Base-by-base conservation (phyloP, 176 grass and related monocot genomes). In the Oryza australiensis region DNA sequence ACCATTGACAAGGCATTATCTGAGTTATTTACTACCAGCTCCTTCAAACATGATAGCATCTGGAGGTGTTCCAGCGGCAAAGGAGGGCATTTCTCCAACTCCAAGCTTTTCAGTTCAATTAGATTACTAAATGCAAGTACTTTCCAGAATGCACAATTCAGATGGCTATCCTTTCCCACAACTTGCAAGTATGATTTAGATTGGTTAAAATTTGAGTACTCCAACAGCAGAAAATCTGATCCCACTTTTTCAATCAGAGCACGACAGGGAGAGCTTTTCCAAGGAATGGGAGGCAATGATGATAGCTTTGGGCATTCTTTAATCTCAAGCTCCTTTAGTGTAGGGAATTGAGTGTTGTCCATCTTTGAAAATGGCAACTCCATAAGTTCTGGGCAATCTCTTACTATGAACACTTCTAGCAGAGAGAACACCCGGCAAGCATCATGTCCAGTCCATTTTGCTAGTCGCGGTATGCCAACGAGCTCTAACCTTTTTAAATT, bases 31-130 rank as follows among this genome's bases (percentile, higher is more conserved):
- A 86, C 23, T 0, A 0, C 0, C 0, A 86, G 18, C 1, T 0
- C 0, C 32, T 40, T 57, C 0, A 86, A 34, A 8, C 60, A 74
- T 33, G 46, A 26, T 3, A 86, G 60, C 24, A 16, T 23, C 5
- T 57, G 40, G 12, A 86, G 34, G 24, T 74, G 33, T 57, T 16
- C 1, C 24, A 74, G 1, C 0, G 12, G 16, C 11, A 74, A 4
- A 41, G 3, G 12, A 40, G 33, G 33, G 4, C 62, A 74, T 0
- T 13, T 14, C 0, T 0, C 0, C 8, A 74, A 20, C 0, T 0
- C 42, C 3, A 34, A 34, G 0, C 0, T 0, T 57, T 5, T 0
- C 0, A 86, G 26, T 4, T n/a, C 8, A 10, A 2, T 3, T 0
- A 80, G 18, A 10, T 86, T 86, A 59, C 9, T 0, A 3, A 80